Evolutionary conservation across 73 alveolate genomes (phyloP), one percentile per base, ranked within the genome.

Genomic region (Paramecium caudatum): DNA sequence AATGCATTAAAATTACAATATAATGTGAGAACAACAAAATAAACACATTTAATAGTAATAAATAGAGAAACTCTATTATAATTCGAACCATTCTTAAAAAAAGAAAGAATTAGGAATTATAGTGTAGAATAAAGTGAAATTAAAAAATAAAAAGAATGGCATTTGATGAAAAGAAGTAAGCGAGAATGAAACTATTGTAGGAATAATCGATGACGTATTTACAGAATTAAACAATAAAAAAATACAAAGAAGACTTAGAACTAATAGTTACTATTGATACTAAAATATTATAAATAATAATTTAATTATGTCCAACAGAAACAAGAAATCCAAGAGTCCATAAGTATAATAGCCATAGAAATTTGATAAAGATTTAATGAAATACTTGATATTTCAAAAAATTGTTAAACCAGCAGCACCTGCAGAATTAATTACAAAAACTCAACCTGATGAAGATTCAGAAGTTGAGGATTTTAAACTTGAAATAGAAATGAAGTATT

Each of bases 241-340:
- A 55, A 10, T 27, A 55, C 13, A 10, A 23, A 1, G 0, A 27
- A 23, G 0, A 23, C 46, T 23, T 0, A 55, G 32, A 10, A 55
- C 45, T 23, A 12, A 55, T 10, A 50, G 43, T 50, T 50, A 50
- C 23, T 55, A 55, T 5, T 55, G 80, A 55, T 55, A 27, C 30
- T 23, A 55, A 55, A 27, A 27, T 55, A 55, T 55, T 55, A 27
- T 55, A 27, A 55, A 27, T 19, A 55, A 10, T 55, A 55, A 65
- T 65, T 33, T 65, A 41, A 36, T 41, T n/a, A 74, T 74, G 88
- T 74, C 88, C 88, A 74, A 74, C 88, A 74, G 88, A 74, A 74
- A 74, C 43, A 39, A 36, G 43, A 74, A 74, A 47, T 74, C 88
- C 3, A 74, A 74, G 55, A 74, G 88, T 74, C 88, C 88, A 5